Percentiles rank a stretch among this genome's conserved stretches.
These are phyloP conservation scores for Podospora tetraspora DNA, from an alignment of 495 filamentous ascomycete genomes.

Conservation along the genomic window DNA sequence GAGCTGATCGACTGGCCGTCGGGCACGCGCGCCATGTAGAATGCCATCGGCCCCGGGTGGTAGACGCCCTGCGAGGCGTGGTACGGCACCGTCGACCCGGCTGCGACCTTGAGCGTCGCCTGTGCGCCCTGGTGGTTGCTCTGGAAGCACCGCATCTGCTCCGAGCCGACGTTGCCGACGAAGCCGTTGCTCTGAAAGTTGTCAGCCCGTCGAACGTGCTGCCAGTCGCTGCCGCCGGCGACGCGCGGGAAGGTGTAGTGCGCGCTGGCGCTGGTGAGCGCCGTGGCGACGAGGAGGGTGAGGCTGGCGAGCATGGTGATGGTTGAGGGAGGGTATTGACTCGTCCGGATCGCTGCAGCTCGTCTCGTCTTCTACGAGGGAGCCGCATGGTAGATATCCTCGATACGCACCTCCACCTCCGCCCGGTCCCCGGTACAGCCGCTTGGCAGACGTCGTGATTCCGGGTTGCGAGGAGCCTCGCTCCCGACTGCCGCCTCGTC, in stretches of 20 bases:
- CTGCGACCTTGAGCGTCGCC: conserved; percentile 32
- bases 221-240: conserved; percentile 30
- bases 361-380: neutral
- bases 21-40: conserved; percentile 47
- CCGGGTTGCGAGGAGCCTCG: neutral
- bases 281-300: conserved; percentile 17
- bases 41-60: conserved; percentile 42
- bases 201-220: conserved; percentile 35
- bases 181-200: conserved; percentile 41
- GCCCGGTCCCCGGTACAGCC: neutral
- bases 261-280: conserved; percentile 20
- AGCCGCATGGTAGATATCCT: neutral
- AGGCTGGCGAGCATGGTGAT: conserved; percentile 21
- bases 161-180: conserved; percentile 39
- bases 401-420: neutral
- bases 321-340: neutral
- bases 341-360: neutral
- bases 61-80: conserved; percentile 35
- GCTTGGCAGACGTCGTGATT: neutral
- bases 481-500: neutral
- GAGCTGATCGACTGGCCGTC: conserved; percentile 34
- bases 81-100: conserved; percentile 43
- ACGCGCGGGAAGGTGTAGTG: conserved; percentile 29
- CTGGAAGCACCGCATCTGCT: conserved; percentile 48
- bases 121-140: conserved; percentile 25